A percentile compares a stretch with the other conserved stretches of the same genome.
Conservation (phyloP, 768 basidiomycete genomes). For the Hebeloma cylindrosporum region DNA sequence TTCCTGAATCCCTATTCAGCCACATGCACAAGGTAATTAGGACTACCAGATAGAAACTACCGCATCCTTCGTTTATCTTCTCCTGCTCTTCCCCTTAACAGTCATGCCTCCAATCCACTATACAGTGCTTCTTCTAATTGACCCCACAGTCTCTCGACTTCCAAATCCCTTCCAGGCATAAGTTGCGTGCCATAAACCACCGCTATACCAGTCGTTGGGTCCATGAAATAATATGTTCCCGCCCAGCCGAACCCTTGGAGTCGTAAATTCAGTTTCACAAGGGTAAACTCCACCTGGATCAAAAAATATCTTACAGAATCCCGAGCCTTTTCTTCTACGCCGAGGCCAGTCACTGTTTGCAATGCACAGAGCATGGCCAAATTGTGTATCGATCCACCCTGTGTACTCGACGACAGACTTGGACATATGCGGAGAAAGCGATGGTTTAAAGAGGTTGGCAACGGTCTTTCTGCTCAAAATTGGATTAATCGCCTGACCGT, state of each 20-base stretch:
- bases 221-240: conserved; percentile 34
- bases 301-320: conserved; percentile 27
- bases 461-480: conserved; percentile 21
- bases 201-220: conserved; percentile 35
- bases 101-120: conserved; percentile 9
- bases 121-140: conserved; percentile 26
- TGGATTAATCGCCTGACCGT: conserved; percentile 14
- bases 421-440: not conserved
- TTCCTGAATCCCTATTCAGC: not conserved
- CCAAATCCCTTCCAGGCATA: conserved; percentile 25
- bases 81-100: not conserved
- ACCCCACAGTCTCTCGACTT: conserved; percentile 21
- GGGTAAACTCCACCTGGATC: not conserved
- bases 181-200: conserved; percentile 34
- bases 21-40: too few relatives aligned
- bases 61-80: not conserved
- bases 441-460: conserved; percentile 21
- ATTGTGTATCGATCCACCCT: conserved; percentile 20
- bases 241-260: conserved; percentile 38
- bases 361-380: conserved; percentile 28
- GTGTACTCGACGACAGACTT: conserved; percentile 12
- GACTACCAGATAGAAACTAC: too few relatives aligned
- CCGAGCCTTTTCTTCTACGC: conserved; percentile 31
- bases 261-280: not conserved
- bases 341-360: conserved; percentile 29